These are phyloP conservation scores for Neostapfia colusana DNA, from an alignment of 176 grass and related monocot genomes.

Conservation along the genomic window DNA sequence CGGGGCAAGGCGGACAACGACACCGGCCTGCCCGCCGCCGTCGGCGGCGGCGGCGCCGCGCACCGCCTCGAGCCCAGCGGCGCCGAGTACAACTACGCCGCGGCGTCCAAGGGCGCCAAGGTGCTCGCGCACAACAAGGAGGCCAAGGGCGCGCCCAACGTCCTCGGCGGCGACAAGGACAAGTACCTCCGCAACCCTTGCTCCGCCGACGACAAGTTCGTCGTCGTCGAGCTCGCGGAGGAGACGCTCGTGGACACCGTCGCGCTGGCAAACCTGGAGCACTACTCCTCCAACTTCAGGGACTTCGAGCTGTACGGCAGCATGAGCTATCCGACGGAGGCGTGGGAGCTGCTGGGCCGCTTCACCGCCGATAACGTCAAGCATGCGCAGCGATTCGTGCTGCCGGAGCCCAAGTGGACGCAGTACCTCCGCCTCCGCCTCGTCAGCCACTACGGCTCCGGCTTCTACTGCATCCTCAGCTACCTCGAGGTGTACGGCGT, in stretches of 20 bases:
- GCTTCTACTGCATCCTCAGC: constrained; percentile 89
- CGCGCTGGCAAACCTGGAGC: constrained; percentile 85
- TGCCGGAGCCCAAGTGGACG: constrained; percentile 61
- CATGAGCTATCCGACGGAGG: constrained; percentile 67
- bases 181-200: constrained; percentile 85
- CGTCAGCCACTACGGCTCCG: constrained; percentile 72
- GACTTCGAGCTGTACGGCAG: constrained; percentile 68
- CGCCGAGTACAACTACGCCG: constrained; percentile 81
- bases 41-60: constrained; percentile 1
- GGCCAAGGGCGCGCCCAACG: constrained; percentile 75
- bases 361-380: constrained; percentile 77
- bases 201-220: constrained; percentile 71
- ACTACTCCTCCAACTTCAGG: constrained; percentile 86
- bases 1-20: constrained; percentile 39
- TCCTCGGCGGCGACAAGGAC: constrained; percentile 77
- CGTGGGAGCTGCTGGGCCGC: constrained; percentile 58
- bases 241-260: constrained; percentile 82
- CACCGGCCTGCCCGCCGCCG: not conserved
- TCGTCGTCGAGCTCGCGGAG: constrained; percentile 76
- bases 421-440: constrained; percentile 74
- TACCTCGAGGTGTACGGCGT: constrained; percentile 76
- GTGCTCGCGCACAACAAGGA: constrained; percentile 83
- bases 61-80: constrained; percentile 76
- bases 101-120: constrained; percentile 78
- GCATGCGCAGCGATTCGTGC: constrained; percentile 80